Base-by-base conservation (phyloP, 352 stramenopile species). In the Phytophthora agathidicida region DNA sequence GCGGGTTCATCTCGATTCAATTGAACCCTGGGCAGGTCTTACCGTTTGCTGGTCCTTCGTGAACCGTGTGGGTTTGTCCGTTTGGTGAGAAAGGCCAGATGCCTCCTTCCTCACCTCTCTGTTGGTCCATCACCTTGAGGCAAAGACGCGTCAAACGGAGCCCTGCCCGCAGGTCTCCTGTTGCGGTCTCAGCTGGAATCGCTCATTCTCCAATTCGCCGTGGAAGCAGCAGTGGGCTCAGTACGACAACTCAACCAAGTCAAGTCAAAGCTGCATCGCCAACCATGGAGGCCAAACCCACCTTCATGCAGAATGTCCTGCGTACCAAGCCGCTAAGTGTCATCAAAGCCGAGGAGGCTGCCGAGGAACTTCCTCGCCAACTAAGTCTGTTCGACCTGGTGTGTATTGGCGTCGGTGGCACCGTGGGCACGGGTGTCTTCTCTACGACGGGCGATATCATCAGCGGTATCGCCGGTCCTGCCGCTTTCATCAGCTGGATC, bases 391-490 rank as follows among this genome's bases (percentile, higher is more conserved):
- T 93, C 55, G 94, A 98, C 68, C 56, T 98, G 11, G 57, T 98
- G 16, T 92, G 74, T 37, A 88, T 98, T 57, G 94, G 94, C 13
- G 83, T 98, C n/a, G 91, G 93, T 3, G 91, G 81, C 19, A 98
- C 94, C 0, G 79, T 98, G 9, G 95, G 95, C 9, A 90, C 64
- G 26, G 95, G 93, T 16, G 77, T 98, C 11, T 98, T 98, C 73
- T 88, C 83, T 24, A 93, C 81, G n/a, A 83, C 81, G 0, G 82
- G 81, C 20, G 38, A 65, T 5, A 79, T 98, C 23, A 89, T 98
- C 51, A 88, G 77, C 6, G 51, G 36, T 2, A 88, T 61, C 4
- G 87, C 88, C 1, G 93, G 93, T 6, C 89, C 93, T 0, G 83
- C 84, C 17, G 88, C 87, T 0, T 71, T 91, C 55, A 48, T 98